Conservation (phyloP, 495 filamentous ascomycete genomes). For the Trichocladium uniseriatum region DNA sequence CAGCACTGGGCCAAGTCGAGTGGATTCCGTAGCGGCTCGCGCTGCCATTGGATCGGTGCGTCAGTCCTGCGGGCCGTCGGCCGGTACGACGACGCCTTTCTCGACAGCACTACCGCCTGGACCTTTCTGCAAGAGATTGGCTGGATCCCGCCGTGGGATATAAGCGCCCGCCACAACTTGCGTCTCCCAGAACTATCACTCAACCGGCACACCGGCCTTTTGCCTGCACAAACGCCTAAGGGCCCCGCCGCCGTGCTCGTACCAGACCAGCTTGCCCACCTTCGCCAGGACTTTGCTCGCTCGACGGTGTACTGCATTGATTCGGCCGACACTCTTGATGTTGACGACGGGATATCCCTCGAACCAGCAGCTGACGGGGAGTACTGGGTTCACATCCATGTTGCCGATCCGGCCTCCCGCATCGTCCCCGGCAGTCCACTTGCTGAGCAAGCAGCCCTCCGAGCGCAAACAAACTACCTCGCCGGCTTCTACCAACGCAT, state of each 20-base stretch:
- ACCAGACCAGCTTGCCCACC: conserved; percentile 39
- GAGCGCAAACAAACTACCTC: conserved; percentile 61
- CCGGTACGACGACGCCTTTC: conserved; percentile 52
- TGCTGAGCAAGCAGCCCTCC: conserved; percentile 54
- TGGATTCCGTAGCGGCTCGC: conserved; percentile 38
- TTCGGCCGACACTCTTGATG: conserved; percentile 56
- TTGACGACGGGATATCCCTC: conserved; percentile 84
- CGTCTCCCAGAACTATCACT: conserved; percentile 42
- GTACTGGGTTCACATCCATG: conserved; percentile 81
- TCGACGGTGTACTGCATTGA: conserved; percentile 81
- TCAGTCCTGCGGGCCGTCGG: conserved; percentile 62
- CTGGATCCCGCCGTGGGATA: conserved; percentile 72
- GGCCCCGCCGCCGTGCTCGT: conserved; percentile 11
- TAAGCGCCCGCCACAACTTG: conserved; percentile 52
- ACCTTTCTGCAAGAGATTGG: conserved; percentile 82
- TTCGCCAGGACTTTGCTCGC: conserved; percentile 63
- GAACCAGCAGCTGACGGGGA: conserved; percentile 51
- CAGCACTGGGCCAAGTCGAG: conserved; percentile 55
- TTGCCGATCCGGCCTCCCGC: conserved; percentile 91
- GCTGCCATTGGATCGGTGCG: conserved; percentile 53
- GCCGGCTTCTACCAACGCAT: conserved; percentile 66
- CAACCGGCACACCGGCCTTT: conserved; percentile 34
- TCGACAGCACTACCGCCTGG: conserved; percentile 49
- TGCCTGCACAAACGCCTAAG: neutral
- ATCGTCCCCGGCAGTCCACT: conserved; percentile 48